Conservation (phyloP, 1,284 basidiomycete genomes). For the Sporisorium graminicola region DNA sequence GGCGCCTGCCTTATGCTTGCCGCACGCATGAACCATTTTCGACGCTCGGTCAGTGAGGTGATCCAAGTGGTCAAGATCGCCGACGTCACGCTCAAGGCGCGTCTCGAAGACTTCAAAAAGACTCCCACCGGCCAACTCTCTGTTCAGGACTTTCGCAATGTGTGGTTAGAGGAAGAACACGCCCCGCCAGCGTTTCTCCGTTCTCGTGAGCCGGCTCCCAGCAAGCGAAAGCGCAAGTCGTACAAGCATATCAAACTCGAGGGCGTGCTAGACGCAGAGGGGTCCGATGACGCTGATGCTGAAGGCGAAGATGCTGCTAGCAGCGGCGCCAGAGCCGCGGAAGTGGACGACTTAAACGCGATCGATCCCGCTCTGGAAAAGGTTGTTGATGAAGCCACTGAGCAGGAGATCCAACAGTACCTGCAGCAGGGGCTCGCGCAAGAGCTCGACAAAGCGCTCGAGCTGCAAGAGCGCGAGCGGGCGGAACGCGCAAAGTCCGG, state of each 20-base stretch:
- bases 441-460: conserved; percentile 56
- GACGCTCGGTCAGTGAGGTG: conserved; percentile 91
- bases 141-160: conserved; percentile 88
- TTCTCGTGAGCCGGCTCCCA: conserved; percentile 76
- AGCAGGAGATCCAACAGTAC: conserved; percentile 60
- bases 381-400: conserved; percentile 61
- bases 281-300: conserved; percentile 28
- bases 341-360: conserved; percentile 10
- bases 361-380: conserved; percentile 56
- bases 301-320: conserved; percentile 70
- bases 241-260: conserved; percentile 41
- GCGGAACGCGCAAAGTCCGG: conserved; percentile 54
- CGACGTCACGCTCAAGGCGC: conserved; percentile 90
- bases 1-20: conserved; percentile 94
- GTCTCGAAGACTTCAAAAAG: conserved; percentile 93
- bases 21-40: conserved; percentile 97
- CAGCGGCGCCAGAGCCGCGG: conserved; percentile 49
- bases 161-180: conserved; percentile 90
- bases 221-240: conserved; percentile 74
- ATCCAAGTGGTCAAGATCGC: conserved; percentile 96
- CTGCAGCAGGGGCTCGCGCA: conserved; percentile 55
- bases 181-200: conserved; percentile 82
- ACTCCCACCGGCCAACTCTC: conserved; percentile 88
- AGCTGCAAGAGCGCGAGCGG: conserved; percentile 52
- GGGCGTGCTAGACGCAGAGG: conserved; percentile 34